phyloP scores from a whole-genome alignment of 2,329 filamentous ascomycete species.

The Reticulascus tulasneorum region DNA sequence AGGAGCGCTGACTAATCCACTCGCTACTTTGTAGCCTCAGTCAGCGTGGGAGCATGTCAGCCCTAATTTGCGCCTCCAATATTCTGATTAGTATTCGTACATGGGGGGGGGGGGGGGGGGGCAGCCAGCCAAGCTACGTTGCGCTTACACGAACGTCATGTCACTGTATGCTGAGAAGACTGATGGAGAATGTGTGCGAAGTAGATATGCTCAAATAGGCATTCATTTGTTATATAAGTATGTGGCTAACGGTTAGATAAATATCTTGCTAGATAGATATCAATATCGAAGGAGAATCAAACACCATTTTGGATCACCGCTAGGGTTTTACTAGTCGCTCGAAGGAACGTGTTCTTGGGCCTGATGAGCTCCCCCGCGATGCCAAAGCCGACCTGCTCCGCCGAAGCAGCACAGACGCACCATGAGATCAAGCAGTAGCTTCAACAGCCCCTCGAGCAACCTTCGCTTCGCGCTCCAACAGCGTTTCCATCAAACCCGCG shows the following conservation, averaged over 20 bases:
- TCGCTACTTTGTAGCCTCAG: no score
- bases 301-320: no score
- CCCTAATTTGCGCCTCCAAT: no score
- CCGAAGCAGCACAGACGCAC: neutral
- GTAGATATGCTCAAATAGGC: no score
- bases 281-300: constrained; percentile 11
- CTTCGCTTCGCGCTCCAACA: constrained; percentile 52
- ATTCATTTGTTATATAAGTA: constrained; percentile 9
- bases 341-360: constrained; percentile 23
- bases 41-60: no score
- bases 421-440: constrained; percentile 19
- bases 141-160: neutral
- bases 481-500: constrained; percentile 50
- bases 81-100: no score
- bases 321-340: constrained; percentile 23
- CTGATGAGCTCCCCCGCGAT: constrained; percentile 12
- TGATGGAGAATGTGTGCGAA: constrained; percentile 5
- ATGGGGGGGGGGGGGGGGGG: no score
- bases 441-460: constrained; percentile 22
- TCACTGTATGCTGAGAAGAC: neutral
- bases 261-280: constrained; percentile 1
- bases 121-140: no score
- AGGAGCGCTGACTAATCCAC: no score
- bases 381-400: constrained; percentile 6
- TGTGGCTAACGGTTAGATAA: constrained; percentile 12